phyloP scores from a whole-genome alignment of 257 asterid genomes.

The Capsicum rhomboideum region DNA sequence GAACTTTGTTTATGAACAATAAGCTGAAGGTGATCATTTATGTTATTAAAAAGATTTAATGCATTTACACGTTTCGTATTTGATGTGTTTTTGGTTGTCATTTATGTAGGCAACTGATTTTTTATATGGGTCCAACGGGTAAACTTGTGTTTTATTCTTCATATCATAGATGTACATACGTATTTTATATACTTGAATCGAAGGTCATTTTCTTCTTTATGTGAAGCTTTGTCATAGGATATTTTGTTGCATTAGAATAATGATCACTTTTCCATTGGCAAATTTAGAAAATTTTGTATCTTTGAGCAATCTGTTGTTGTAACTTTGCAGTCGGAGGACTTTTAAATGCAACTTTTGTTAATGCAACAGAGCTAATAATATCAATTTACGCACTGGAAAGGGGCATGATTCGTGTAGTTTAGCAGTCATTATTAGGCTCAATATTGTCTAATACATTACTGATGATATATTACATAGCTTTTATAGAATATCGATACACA shows the following conservation, averaged over 20 bases:
- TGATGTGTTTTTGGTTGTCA: constrained; percentile 5
- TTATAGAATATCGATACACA: too few relatives aligned
- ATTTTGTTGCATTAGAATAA: background rate
- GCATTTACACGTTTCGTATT: background rate
- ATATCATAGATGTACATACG: constrained; percentile 6
- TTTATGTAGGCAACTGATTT: constrained; percentile 64
- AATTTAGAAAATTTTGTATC: background rate
- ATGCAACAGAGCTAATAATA: constrained; percentile 83
- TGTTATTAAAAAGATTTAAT: too few relatives aligned
- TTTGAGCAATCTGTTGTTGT: background rate
- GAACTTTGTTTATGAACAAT: too few relatives aligned
- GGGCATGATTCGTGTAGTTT: constrained; percentile 76
- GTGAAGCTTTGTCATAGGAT: background rate
- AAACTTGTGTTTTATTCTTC: background rate
- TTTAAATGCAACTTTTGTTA: constrained; percentile 80
- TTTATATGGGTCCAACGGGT: constrained; percentile 78
- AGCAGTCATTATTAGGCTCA: constrained; percentile 69
- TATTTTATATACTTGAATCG: background rate
- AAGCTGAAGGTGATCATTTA: too few relatives aligned
- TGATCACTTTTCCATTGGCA: too few relatives aligned
- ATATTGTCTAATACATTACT: constrained; percentile 70
- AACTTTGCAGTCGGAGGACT: constrained; percentile 70
- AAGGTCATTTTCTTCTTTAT: background rate
- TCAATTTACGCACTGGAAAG: constrained; percentile 58
- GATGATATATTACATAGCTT: too few relatives aligned